A percentile compares a stretch with the other conserved stretches of the same genome.
These are phyloP conservation scores for Clitopilus passeckerianus DNA, from an alignment of 768 basidiomycete genomes.

Conservation along the genomic window DNA sequence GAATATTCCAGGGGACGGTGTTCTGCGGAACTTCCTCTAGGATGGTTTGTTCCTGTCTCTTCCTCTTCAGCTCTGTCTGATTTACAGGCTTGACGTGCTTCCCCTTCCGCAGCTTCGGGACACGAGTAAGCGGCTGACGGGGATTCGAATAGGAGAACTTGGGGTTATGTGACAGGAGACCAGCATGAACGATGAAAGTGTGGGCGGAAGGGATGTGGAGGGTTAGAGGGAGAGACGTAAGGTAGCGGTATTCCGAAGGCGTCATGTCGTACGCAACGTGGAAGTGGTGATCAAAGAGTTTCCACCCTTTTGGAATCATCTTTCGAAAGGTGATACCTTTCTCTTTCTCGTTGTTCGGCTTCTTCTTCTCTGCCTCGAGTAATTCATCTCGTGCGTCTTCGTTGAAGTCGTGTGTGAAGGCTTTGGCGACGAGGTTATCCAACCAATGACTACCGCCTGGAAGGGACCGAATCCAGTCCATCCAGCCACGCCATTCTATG, in stretches of 20 bases:
- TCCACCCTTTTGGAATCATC: slow-evolving; percentile 62
- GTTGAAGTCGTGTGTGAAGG: slow-evolving; percentile 27
- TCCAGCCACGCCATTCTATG: slow-evolving; percentile 87
- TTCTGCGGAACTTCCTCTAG: slow-evolving; percentile 72
- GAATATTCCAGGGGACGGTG: slow-evolving; percentile 63
- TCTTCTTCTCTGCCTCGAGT: slow-evolving; percentile 26
- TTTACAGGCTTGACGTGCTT: not conserved
- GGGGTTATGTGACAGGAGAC: slow-evolving; percentile 73
- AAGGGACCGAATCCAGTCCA: slow-evolving; percentile 63
- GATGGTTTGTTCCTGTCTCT: slow-evolving; percentile 64
- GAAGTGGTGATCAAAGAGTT: slow-evolving; percentile 74
- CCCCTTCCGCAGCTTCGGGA: slow-evolving; percentile 31
- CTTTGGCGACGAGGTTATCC: slow-evolving; percentile 35
- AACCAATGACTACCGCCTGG: slow-evolving; percentile 56
- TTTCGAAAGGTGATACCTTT: not conserved
- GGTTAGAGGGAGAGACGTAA: slow-evolving; percentile 66
- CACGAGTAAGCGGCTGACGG: slow-evolving; percentile 67
- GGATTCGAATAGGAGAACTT: slow-evolving; percentile 38
- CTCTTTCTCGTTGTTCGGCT: slow-evolving; percentile 10
- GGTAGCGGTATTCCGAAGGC: slow-evolving; percentile 61
- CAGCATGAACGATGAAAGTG: slow-evolving; percentile 77
- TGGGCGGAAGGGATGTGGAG: slow-evolving; percentile 76
- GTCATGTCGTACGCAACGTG: slow-evolving; percentile 65
- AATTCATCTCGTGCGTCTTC: slow-evolving; percentile 34
- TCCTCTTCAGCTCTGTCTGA: slow-evolving; percentile 32